These are phyloP conservation scores for Lagerstroemia speciosa DNA, from an alignment of 345 rosid species.

Conservation along the genomic window DNA sequence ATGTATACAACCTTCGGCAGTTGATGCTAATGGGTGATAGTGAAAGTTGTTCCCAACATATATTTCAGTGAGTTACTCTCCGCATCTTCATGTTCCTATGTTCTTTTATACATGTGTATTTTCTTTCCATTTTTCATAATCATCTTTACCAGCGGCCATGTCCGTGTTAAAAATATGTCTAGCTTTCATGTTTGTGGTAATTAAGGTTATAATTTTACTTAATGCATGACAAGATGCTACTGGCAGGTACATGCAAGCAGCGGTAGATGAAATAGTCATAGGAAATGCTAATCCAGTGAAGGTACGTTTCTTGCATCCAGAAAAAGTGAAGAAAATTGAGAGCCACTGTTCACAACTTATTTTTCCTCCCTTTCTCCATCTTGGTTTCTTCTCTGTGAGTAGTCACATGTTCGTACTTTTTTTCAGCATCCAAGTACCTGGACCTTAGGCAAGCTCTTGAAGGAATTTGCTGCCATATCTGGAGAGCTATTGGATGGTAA, in stretches of 20 bases:
- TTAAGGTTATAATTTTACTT: neutral
- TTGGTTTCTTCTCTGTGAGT: neutral
- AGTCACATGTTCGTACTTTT: slow-evolving; percentile 9
- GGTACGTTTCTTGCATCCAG: slow-evolving; percentile 29
- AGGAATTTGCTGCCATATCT: slow-evolving; percentile 47
- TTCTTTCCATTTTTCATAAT: neutral
- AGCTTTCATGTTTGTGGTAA: neutral
- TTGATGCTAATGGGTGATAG: slow-evolving; percentile 66
- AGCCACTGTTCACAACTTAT: neutral
- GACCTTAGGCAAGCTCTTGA: slow-evolving; percentile 62
- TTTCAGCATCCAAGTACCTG: slow-evolving; percentile 73
- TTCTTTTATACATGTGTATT: neutral
- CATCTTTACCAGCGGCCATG: neutral
- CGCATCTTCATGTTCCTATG: neutral
- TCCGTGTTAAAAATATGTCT: slow-evolving; percentile 1
- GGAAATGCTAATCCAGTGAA: slow-evolving; percentile 52
- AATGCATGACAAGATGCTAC: neutral
- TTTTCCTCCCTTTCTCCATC: neutral
- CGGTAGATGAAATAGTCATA: slow-evolving; percentile 73
- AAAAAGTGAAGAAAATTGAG: neutral
- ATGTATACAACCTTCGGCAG: slow-evolving; percentile 85
- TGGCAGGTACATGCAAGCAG: slow-evolving; percentile 88
- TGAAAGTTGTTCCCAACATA: slow-evolving; percentile 80
- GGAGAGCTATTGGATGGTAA: slow-evolving; percentile 65
- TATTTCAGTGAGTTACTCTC: slow-evolving; percentile 55